These are phyloP conservation scores for Venturia aucupariae DNA, from an alignment of 2,329 filamentous ascomycete species.

Conservation along the genomic window DNA sequence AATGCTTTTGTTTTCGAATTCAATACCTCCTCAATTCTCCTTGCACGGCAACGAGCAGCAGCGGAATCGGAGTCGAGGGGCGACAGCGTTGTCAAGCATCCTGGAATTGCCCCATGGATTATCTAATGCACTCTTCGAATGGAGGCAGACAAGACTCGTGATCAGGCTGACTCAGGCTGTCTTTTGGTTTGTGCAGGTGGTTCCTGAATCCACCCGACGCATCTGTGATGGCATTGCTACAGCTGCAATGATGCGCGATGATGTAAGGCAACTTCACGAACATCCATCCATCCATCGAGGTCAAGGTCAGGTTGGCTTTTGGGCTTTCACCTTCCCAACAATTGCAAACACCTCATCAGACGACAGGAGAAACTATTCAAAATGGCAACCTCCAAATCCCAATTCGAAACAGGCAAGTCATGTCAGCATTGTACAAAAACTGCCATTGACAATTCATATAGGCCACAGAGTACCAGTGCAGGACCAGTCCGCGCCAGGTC, in stretches of 20 bases:
- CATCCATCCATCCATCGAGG: no score
- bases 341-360: no score
- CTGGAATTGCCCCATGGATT: neutral
- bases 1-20: no score
- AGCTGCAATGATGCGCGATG: slow-evolving; percentile 5
- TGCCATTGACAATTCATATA: neutral
- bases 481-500: slow-evolving; percentile 44
- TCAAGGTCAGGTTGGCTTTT: no score
- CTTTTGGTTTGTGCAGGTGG: no score
- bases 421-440: neutral
- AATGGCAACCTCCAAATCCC: neutral
- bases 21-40: no score
- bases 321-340: neutral
- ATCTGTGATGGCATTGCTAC: neutral
- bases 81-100: neutral
- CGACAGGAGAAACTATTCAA: neutral
- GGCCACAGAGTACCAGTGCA: slow-evolving; percentile 16
- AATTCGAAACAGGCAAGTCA: slow-evolving; percentile 1
- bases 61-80: neutral
- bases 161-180: no score
- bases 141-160: neutral
- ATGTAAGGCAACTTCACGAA: neutral
- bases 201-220: neutral
- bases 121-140: no score
- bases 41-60: no score